These are phyloP conservation scores for Candida anutae DNA, from an alignment of 1,139 yeast genomes.

Conservation along the genomic window DNA sequence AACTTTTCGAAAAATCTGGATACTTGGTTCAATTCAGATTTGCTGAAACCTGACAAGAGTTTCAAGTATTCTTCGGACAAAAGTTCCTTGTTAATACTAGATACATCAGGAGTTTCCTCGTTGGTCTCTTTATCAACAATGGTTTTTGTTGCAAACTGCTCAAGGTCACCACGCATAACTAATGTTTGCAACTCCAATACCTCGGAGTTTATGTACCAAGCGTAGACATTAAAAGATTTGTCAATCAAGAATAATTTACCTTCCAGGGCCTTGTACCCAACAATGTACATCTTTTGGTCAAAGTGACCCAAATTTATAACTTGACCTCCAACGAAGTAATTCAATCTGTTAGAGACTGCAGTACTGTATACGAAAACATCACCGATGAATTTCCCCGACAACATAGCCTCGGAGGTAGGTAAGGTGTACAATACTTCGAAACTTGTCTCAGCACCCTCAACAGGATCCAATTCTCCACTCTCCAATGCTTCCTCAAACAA, in stretches of 20 bases:
- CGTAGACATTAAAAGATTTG: conserved; percentile 75
- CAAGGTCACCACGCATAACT: conserved; percentile 87
- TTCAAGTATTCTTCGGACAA: conserved; percentile 50
- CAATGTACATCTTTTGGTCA: conserved; percentile 77
- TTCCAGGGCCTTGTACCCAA: conserved; percentile 82
- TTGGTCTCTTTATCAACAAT: conserved; percentile 32
- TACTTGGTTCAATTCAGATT: conserved; percentile 66
- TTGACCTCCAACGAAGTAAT: conserved; percentile 92
- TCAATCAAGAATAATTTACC: conserved; percentile 86
- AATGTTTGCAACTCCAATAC: conserved; percentile 93
- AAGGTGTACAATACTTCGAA: conserved; percentile 82
- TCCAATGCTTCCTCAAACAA: conserved; percentile 58
- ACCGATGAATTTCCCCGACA: conserved; percentile 93
- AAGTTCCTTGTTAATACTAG: conserved; percentile 56
- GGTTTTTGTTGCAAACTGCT: conserved; percentile 30
- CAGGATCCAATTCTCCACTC: conserved; percentile 54
- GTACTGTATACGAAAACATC: conserved; percentile 89
- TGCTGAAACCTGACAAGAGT: conserved; percentile 43
- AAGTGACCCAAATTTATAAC: conserved; percentile 89
- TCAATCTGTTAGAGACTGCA: conserved; percentile 76
- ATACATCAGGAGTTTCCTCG: conserved; percentile 32
- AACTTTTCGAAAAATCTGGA: conserved; percentile 92
- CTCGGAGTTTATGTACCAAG: conserved; percentile 75
- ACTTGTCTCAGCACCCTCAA: conserved; percentile 81
- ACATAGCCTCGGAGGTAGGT: conserved; percentile 59